Percentiles rank a stretch among this genome's conserved stretches.
Evolutionary conservation across 352 stramenopile genomes (phyloP).

Genomic region (Phytopythium cucurbitacearum): DNA sequence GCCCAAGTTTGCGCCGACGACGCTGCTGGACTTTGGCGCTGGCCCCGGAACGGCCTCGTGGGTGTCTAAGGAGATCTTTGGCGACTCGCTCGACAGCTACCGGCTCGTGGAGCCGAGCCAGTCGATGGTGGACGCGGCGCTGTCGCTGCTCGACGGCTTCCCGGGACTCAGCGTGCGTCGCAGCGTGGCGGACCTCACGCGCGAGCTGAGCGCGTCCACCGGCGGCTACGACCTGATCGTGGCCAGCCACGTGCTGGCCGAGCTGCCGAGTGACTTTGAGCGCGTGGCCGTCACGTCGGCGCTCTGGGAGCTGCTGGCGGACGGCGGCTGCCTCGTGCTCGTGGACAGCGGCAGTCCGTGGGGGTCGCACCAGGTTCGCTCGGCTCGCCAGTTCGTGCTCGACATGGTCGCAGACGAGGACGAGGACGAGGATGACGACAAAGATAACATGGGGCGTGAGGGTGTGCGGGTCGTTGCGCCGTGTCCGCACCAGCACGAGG

Average conservation of each 20-base stretch:
- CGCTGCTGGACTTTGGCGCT: conserved; percentile 74
- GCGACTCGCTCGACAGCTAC: conserved; percentile 54
- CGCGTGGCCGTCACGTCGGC: conserved; percentile 70
- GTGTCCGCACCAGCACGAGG: conserved; percentile 71
- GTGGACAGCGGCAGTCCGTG: conserved; percentile 79
- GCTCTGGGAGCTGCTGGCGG: conserved; percentile 76
- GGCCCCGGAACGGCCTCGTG: conserved; percentile 73
- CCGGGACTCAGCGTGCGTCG: conserved; percentile 68
- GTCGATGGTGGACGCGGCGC: conserved; percentile 78
- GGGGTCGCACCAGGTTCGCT: conserved; percentile 81
- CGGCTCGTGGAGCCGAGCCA: conserved; percentile 81
- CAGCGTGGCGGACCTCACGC: conserved; percentile 68
- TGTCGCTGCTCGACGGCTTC: conserved; percentile 72
- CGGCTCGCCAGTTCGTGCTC: conserved; percentile 80
- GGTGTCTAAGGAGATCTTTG: conserved; percentile 71
- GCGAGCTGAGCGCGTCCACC: conserved; percentile 37
- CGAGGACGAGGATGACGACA: conserved; percentile 18
- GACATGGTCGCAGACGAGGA: conserved; percentile 53
- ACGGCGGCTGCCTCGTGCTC: conserved; percentile 66
- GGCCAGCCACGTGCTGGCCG: conserved; percentile 69
- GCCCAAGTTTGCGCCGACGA: conserved; percentile 54
- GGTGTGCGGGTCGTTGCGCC: conserved; percentile 56
- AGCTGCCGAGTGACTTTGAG: conserved; percentile 84
- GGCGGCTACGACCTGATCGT: conserved; percentile 70
- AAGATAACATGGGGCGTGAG: conserved; percentile 8